Percentiles rank a stretch among this genome's conserved stretches.
These are phyloP conservation scores for Pseudotulostoma volvatum DNA, from an alignment of 495 filamentous ascomycete species.

Conservation along the genomic window DNA sequence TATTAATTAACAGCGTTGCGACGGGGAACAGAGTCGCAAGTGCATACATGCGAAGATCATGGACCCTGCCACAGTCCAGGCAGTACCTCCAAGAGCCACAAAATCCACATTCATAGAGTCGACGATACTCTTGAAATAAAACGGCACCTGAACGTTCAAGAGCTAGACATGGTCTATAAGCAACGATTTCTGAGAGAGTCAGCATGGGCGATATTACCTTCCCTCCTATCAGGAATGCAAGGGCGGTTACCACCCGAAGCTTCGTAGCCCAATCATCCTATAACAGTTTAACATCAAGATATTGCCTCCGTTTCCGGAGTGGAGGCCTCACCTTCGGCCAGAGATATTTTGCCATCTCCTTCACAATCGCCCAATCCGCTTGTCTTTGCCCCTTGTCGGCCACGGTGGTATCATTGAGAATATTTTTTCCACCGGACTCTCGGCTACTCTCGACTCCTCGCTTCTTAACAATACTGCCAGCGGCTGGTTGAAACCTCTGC, in stretches of 20 bases:
- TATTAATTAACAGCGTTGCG: neutral
- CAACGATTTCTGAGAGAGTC: neutral
- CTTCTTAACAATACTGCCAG: no score
- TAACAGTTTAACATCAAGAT: slow-evolving; percentile 1
- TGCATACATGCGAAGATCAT: slow-evolving; percentile 69
- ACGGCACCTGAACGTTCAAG: slow-evolving; percentile 92
- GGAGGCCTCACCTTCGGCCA: slow-evolving; percentile 60
- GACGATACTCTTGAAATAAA: slow-evolving; percentile 96
- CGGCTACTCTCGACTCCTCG: neutral
- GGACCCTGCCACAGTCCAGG: slow-evolving; percentile 71
- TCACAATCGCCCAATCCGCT: slow-evolving; percentile 97
- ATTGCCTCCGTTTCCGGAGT: no score
- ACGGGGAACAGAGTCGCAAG: neutral
- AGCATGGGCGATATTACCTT: slow-evolving; percentile 35
- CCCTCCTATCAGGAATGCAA: slow-evolving; percentile 70
- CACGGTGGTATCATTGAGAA: slow-evolving; percentile 38
- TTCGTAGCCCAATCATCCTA: slow-evolving; percentile 66
- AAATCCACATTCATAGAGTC: slow-evolving; percentile 96
- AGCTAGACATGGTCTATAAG: slow-evolving; percentile 28
- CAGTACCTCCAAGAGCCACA: slow-evolving; percentile 62
- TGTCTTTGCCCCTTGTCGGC: slow-evolving; percentile 76
- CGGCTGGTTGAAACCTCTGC: no score
- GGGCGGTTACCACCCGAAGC: slow-evolving; percentile 62
- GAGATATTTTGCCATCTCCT: slow-evolving; percentile 90
- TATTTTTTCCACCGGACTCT: slow-evolving; percentile 31